Base-by-base conservation (phyloP, 1,139 yeast species). In the Blastobotrys buckinghamii region DNA sequence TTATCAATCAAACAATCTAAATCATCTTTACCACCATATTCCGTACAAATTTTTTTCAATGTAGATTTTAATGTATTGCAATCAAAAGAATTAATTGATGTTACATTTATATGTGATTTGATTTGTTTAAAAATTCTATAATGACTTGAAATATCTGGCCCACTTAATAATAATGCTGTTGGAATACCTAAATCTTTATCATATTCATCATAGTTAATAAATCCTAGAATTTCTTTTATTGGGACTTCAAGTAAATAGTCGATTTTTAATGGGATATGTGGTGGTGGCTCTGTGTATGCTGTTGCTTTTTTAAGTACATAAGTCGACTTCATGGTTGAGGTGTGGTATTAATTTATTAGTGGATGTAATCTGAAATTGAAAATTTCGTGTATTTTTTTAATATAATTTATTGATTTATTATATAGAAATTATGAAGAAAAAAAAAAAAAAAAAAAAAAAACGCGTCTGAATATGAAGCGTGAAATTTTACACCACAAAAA, bases 1-100 rank as follows among this genome's bases (percentile, higher is more conserved):
- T 67, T 47, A 51, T 53, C 55, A 20, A 63, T 69, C 13, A 80
- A 60, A n/a, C 75, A 67, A 48, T 77, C 81, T 40, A 79, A 66
- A 57, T 79, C 83, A 57, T 78, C 79, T 39, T 71, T 67, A 38
- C 70, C 72, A 27, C 41, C 49, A 3, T 58, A 59, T 29, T 59
- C 62, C 5, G 65, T 59, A 26, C 73, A 66, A 29, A 72, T 59
- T 24, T 63, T 62, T 44, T 68, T 69, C 39, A 71, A 52, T n/a
- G 72, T 70, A 24, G 61, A 55, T 47, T 67, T 67, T 35, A 67
- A 51, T 45, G 59, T 67, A 1, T 64, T 62, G 45, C 70, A 67
- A 39, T 64, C 71, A 52, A 60, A 62, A 6, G 69, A 61, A 39
- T 62, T 58, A 38, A 64, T 49, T 3, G 66, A 53, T 12, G 63